phyloP scores from a whole-genome alignment of 805 yeast genomes.

The Lipomyces sp. region DNA sequence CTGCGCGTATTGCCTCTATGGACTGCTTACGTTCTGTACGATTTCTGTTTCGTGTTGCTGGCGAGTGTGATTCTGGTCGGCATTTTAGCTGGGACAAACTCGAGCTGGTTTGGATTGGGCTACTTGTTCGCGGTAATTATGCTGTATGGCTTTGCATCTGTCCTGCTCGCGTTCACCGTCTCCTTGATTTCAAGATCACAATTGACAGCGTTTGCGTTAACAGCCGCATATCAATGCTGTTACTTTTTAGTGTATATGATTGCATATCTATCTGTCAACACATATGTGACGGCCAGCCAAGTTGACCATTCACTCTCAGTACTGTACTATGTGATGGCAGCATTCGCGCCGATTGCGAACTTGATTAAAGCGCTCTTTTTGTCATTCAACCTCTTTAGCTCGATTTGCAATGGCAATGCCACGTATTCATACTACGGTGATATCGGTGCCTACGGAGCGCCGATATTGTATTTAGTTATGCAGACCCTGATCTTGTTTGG shows the following conservation, averaged over 20 bases:
- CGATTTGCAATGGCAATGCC: conserved; percentile 39
- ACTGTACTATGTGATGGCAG: conserved; percentile 41
- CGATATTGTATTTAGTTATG: conserved; percentile 43
- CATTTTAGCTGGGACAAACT: conserved; percentile 40
- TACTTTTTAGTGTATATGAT: conserved; percentile 44
- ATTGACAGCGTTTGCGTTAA: conserved; percentile 48
- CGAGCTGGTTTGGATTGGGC: conserved; percentile 42
- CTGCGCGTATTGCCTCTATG: conserved; percentile 45
- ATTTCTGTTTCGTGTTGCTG: conserved; percentile 38
- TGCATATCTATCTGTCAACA: conserved; percentile 41
- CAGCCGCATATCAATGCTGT: conserved; percentile 44
- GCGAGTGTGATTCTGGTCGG: conserved; percentile 40
- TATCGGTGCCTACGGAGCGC: conserved; percentile 45
- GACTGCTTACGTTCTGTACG: conserved; percentile 43
- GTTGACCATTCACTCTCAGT: conserved; percentile 36
- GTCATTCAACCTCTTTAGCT: conserved; percentile 43
- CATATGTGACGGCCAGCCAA: conserved; percentile 41
- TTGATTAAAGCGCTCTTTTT: conserved; percentile 43
- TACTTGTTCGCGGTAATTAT: conserved; percentile 43
- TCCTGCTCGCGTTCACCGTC: conserved; percentile 41
- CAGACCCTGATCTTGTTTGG: conserved; percentile 40
- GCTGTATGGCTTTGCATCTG: conserved; percentile 43
- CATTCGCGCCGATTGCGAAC: conserved; percentile 42
- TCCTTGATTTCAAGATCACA: conserved; percentile 44
- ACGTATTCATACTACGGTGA: conserved; percentile 39